Evolutionary conservation across 164 flowering plant species (phyloP), one percentile per base, ranked within the genome.

Genomic region (Magnolia officinalis): DNA sequence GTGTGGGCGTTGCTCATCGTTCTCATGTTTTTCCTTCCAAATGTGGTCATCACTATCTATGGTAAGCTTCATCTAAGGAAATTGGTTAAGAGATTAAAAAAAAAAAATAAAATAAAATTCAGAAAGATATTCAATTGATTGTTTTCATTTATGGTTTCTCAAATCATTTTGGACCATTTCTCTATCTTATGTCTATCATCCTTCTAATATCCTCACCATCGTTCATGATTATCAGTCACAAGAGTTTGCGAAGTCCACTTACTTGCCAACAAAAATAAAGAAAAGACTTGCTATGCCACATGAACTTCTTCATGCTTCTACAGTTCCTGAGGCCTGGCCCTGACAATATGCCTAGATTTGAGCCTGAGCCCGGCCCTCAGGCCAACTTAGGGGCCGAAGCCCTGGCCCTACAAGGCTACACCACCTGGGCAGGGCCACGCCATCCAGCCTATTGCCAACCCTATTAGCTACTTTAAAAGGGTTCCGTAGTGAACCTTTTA

Each of bases 11-110:
- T 96, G 89, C 87, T 96, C 59, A 80, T 88, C 58, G 11, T 87
- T 70, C 92, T 93, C 75, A 91, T 90, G 97, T 92, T 93, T 84
- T 95, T 95, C 80, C 74, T 95, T 50, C 99, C 99, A 66, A 88
- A 92, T 85, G 83, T 76, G 8, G 77, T 96, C 75, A 85, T 90
- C 68, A 67, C 87, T 14, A 75, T 94, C 10, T 96, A 94, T 78
- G 99, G 98, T 96, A 66, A 82, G 96, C 82, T 75, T 76, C 70
- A 20, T 23, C 64, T 73, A 21, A 37, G 20, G 72, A 49, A 13
- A n/a, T n/a, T n/a, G 23, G 23, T 50, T 70, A 16, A 55, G 61
- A 55, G 18, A 11, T 55, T 11, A 2, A 11, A 26, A 26, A 26
- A 26, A 26, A 26, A 26, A 1, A 26, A 26, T 26, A 26, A 26